Evolutionary conservation across 2,329 filamentous ascomycete species (phyloP).

Genomic region (Periconia sp.): DNA sequence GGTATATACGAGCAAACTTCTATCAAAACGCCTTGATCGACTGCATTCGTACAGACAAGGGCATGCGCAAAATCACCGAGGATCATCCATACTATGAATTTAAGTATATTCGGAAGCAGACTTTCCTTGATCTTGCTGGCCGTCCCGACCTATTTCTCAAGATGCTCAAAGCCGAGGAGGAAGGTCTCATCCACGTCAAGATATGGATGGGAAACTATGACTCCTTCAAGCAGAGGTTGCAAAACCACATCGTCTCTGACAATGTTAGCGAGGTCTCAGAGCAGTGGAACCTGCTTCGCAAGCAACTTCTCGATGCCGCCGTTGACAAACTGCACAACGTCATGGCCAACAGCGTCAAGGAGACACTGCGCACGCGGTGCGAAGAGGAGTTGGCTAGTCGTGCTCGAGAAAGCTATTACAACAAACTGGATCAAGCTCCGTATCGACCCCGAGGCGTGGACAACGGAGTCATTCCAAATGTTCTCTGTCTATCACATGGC

Average conservation of each 20-base stretch:
- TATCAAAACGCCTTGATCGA: constrained; percentile 84
- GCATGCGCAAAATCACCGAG: constrained; percentile 88
- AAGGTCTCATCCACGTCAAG: constrained; percentile 85
- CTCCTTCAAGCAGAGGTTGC: constrained; percentile 74
- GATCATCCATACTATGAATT: constrained; percentile 96
- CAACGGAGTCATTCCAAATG: constrained; percentile 82
- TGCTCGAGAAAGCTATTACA: constrained; percentile 85
- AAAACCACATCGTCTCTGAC: constrained; percentile 86
- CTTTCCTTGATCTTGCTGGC: constrained; percentile 75
- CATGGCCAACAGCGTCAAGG: constrained; percentile 90
- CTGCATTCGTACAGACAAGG: constrained; percentile 90
- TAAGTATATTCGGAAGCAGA: constrained; percentile 92
- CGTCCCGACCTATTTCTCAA: constrained; percentile 89
- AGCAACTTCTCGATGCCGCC: constrained; percentile 80
- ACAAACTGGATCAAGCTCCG: constrained; percentile 90
- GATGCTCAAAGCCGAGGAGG: constrained; percentile 96
- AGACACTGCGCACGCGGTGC: constrained; percentile 88
- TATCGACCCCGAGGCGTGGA: constrained; percentile 94
- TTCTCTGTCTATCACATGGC: constrained; percentile 85
- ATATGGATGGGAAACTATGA: constrained; percentile 75
- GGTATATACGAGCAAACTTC: constrained; percentile 79
- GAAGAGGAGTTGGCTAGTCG: constrained; percentile 88
- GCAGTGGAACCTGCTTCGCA: constrained; percentile 87
- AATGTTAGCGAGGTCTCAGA: constrained; percentile 94
- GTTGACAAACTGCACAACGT: constrained; percentile 79